phyloP scores from a whole-genome alignment of 106 monocot species.

The Dendrobium huoshanense region DNA sequence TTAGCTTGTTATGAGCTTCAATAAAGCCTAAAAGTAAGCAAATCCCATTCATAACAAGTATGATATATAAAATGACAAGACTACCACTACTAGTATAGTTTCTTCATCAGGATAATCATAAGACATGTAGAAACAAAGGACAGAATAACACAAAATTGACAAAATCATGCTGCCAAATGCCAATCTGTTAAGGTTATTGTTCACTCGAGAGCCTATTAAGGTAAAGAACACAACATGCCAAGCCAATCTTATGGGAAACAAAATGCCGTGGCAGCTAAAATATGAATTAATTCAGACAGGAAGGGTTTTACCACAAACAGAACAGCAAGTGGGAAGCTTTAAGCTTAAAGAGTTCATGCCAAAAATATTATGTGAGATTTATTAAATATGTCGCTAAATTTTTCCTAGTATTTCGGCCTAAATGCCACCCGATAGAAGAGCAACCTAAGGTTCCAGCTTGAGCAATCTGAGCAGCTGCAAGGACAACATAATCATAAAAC shows the following conservation, averaged over 20 bases:
- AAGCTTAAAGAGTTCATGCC: not conserved
- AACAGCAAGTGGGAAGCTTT: not conserved
- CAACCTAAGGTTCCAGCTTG: not conserved
- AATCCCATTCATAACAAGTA: too few relatives aligned
- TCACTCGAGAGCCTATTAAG: not conserved
- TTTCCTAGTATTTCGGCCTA: not conserved
- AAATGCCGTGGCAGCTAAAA: not conserved
- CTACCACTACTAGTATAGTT: not conserved
- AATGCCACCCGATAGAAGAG: not conserved
- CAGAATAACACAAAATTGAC: not conserved
- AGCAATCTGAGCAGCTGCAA: not conserved
- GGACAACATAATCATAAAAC: not conserved
- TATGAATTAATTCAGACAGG: not conserved
- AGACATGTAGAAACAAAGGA: not conserved
- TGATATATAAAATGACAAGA: too few relatives aligned
- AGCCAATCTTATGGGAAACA: not conserved
- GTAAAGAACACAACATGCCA: not conserved
- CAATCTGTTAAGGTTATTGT: not conserved
- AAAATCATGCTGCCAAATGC: not conserved
- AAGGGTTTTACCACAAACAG: not conserved
- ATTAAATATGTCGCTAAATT: not conserved
- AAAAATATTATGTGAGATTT: not conserved
- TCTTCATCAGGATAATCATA: not conserved
- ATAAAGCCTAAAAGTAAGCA: too few relatives aligned
- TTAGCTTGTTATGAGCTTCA: not conserved